Evolutionary conservation across 1,139 yeast genomes (phyloP), one percentile per base, ranked within the genome.

Genomic region (Geotrichum macrosporum): DNA sequence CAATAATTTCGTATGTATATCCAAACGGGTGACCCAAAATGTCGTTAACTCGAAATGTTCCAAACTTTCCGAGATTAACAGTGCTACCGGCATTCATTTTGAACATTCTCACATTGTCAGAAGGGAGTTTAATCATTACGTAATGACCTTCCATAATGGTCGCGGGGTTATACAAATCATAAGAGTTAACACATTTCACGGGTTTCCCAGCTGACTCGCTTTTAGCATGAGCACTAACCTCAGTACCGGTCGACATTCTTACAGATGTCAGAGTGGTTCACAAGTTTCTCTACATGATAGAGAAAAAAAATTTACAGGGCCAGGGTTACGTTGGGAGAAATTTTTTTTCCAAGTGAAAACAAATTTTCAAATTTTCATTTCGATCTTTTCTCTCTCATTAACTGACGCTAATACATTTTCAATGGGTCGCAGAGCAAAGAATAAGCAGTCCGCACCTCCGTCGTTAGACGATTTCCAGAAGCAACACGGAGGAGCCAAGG

Each of bases 341-440:
- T 39, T 39, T 39, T 37, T 36, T 26, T 36, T 35, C 27, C 16
- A 16, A 15, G 9, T 32, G 19, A 32, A 15, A 32, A 32, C 6
- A n/a, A n/a, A n/a, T n/a, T n/a, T n/a, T n/a, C 9, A 32, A 32
- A 32, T 32, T 29, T 29, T 29, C 32, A 29, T 29, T 29, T 15
- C n/a, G 32, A 29, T 29, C 32, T 29, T 29, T 29, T n/a, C 15
- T 29, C 32, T 29, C 15, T 12, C 20, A 22, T 31, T 22, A 5
- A 19, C 16, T 26, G 24, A 26, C 29, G 18, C 21, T 29, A 31
- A 13, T 10, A 24, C 20, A 38, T 29, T 16, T 47, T 60, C 35
- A 50, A 87, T 87, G 96, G 96, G 96, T 65, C 83, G 95, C 78
- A 82, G 86, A 73, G 84, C 87, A 51, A 85, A 82, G 71, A 83